A percentile compares a stretch with the other conserved stretches of the same genome.
Conservation (phyloP, 768 basidiomycete genomes). For the Russula emetica region DNA sequence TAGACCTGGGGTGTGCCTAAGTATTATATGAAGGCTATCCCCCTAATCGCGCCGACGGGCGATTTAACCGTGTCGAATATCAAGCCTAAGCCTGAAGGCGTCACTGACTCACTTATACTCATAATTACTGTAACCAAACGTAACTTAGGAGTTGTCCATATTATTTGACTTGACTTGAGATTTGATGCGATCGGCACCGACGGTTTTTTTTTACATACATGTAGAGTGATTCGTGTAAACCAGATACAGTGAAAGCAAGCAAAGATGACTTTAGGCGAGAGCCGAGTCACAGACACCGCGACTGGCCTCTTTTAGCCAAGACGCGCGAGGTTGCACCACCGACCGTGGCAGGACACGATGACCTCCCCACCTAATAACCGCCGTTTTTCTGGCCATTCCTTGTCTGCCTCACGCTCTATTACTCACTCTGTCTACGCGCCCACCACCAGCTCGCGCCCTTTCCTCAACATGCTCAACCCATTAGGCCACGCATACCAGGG, state of each 20-base stretch:
- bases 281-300: neutral
- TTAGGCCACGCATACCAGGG: conserved; percentile 70
- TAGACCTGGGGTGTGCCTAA: neutral
- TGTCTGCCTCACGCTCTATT: conserved; percentile 29
- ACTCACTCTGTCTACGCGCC: conserved; percentile 36
- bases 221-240: too few relatives aligned
- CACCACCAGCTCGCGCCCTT: conserved; percentile 65
- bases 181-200: too few relatives aligned
- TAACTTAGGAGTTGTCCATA: too few relatives aligned
- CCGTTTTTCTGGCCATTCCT: conserved; percentile 27
- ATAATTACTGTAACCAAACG: too few relatives aligned
- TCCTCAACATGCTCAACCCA: conserved; percentile 79
- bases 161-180: too few relatives aligned
- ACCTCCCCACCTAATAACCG: conserved; percentile 29
- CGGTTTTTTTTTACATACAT: too few relatives aligned
- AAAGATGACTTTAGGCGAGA: neutral
- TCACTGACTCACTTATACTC: too few relatives aligned
- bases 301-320: neutral
- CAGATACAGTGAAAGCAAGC: too few relatives aligned
- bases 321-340: neutral
- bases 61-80: neutral
- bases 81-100: neutral
- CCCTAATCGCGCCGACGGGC: neutral
- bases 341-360: conserved; percentile 17
- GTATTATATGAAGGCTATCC: neutral